phyloP scores from a whole-genome alignment of 176 grass and related monocot genomes.

The Tillandsia leiboldiana region DNA sequence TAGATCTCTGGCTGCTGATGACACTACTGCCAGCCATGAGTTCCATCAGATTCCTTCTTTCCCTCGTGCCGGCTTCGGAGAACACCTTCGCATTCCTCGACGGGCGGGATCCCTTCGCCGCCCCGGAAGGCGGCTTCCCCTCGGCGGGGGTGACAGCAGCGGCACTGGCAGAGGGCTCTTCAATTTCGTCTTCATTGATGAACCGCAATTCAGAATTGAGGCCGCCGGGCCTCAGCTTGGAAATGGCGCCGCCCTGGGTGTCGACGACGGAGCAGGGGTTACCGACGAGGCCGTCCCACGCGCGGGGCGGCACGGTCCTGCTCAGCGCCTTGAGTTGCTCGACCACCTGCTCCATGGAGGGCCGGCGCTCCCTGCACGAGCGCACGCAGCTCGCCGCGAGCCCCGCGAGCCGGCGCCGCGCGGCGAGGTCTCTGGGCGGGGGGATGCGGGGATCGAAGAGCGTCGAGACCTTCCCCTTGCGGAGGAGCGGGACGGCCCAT shows the following conservation, averaged over 20 bases:
- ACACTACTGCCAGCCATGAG: slow-evolving; percentile 52
- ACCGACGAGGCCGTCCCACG: slow-evolving; percentile 71
- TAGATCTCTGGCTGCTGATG: slow-evolving; percentile 46
- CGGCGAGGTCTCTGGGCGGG: slow-evolving; percentile 41
- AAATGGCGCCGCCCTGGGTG: slow-evolving; percentile 46
- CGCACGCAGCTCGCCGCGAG: slow-evolving; percentile 79
- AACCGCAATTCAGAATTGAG: slow-evolving; percentile 37
- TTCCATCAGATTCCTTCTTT: slow-evolving; percentile 76
- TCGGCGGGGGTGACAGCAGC: slow-evolving; percentile 15
- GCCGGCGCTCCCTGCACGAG: slow-evolving; percentile 61
- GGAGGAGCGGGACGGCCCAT: slow-evolving; percentile 82
- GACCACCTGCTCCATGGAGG: slow-evolving; percentile 75
- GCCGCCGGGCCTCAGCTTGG: slow-evolving; percentile 25
- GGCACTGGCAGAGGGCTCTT: not conserved
- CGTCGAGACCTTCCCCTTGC: slow-evolving; percentile 58
- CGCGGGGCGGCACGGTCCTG: slow-evolving; percentile 46
- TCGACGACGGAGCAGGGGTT: slow-evolving; percentile 90
- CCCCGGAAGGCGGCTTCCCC: slow-evolving; percentile 1
- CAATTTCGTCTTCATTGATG: slow-evolving; percentile 35
- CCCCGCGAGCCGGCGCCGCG: slow-evolving; percentile 53
- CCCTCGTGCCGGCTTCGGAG: slow-evolving; percentile 31
- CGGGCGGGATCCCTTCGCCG: slow-evolving; percentile 34
- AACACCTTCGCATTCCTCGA: slow-evolving; percentile 43
- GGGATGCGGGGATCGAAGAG: slow-evolving; percentile 70
- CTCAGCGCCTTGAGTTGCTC: slow-evolving; percentile 49